Conservation (phyloP, 805 yeast species). For the Lipomyces yamadae region DNA sequence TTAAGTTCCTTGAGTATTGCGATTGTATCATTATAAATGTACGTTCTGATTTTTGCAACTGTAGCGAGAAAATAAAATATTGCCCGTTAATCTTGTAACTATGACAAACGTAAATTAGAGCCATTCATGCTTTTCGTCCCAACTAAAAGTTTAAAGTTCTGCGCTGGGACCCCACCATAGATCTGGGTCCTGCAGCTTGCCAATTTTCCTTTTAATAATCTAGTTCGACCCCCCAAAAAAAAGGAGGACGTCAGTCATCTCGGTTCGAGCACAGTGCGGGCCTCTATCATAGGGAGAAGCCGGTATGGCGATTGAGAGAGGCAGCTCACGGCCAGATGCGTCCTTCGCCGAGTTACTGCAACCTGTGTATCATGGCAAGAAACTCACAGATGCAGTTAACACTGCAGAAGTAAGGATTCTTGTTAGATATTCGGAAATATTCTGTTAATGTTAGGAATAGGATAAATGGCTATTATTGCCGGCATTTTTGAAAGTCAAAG, state of each 20-base stretch:
- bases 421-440: neutral
- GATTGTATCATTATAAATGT: neutral
- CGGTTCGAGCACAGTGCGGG: neutral
- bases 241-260: too few relatives aligned
- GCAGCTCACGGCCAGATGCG: conserved; percentile 13
- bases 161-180: neutral
- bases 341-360: conserved; percentile 73
- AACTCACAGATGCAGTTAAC: conserved; percentile 80
- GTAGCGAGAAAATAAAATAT: neutral
- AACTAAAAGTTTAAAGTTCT: neutral
- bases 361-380: conserved; percentile 85
- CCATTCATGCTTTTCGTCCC: neutral
- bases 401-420: conserved; percentile 62
- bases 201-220: too few relatives aligned
- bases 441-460: conserved; percentile 9
- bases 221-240: too few relatives aligned
- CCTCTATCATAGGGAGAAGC: neutral
- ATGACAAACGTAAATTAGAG: neutral
- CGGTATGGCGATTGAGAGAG: neutral
- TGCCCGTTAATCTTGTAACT: neutral
- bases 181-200: too few relatives aligned
- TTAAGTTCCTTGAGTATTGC: neutral
- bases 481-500: conserved; percentile 93
- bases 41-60: neutral
- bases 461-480: conserved; percentile 98